A percentile compares a stretch with the other conserved stretches of the same genome.
Evolutionary conservation across 805 yeast genomes (phyloP).

Genomic region (Wickerhamomyces sydowiorum): DNA sequence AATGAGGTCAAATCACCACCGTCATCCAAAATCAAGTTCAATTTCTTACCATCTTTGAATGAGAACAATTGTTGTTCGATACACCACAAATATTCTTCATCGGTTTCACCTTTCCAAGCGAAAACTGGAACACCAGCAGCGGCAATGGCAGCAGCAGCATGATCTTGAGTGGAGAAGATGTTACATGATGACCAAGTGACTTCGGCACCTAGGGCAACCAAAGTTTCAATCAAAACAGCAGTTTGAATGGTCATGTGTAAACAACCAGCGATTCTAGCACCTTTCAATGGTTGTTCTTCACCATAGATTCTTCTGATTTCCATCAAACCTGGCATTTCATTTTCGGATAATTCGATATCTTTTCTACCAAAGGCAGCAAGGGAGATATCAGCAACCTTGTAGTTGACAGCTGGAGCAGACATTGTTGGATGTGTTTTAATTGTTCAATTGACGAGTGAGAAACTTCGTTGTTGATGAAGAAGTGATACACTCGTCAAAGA

Average conservation of each 20-base stretch:
- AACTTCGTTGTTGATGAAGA: too few species aligned
- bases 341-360: slow-evolving; percentile 97
- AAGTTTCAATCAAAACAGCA: slow-evolving; percentile 96
- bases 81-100: slow-evolving; percentile 99
- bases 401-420: slow-evolving; percentile 65
- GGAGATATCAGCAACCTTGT: slow-evolving; percentile 96
- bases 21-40: slow-evolving; percentile 96
- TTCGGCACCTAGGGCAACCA: slow-evolving; percentile 97
- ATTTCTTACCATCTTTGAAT: slow-evolving; percentile 91
- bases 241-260: slow-evolving; percentile 99
- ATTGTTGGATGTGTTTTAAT: slow-evolving; percentile 21
- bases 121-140: slow-evolving; percentile 99
- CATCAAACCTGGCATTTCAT: slow-evolving; percentile 99
- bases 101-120: slow-evolving; percentile 99
- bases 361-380: slow-evolving; percentile 99
- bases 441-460: background rate
- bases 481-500: background rate
- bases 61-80: slow-evolving; percentile 98
- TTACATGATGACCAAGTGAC: slow-evolving; percentile 99
- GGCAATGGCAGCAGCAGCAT: slow-evolving; percentile 99
- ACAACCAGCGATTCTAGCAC: slow-evolving; percentile 99
- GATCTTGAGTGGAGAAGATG: slow-evolving; percentile 99
- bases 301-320: slow-evolving; percentile 94
- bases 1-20: slow-evolving; percentile 98
- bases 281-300: slow-evolving; percentile 87